phyloP scores from a whole-genome alignment of 2,329 filamentous ascomycete genomes.

The Ophiostoma australiae region DNA sequence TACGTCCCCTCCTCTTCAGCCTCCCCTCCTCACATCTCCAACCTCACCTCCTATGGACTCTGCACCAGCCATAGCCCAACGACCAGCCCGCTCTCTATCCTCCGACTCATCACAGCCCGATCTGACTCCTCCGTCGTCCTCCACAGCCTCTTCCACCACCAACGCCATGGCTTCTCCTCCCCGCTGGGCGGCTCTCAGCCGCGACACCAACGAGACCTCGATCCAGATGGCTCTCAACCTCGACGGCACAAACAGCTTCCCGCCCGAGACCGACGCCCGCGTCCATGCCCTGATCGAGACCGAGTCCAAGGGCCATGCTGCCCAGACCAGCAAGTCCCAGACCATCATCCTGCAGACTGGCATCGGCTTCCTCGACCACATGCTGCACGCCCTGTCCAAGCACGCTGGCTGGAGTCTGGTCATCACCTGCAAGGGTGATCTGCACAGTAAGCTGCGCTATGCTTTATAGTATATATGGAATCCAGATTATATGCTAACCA shows the following conservation, averaged over 20 bases:
- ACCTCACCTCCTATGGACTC: conserved; percentile 11
- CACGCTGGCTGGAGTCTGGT: conserved; percentile 91
- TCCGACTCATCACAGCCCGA: conserved; percentile 8
- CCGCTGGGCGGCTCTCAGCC: conserved; percentile 74
- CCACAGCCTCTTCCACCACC: not conserved
- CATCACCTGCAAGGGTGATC: conserved; percentile 77
- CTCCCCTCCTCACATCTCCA: too few species aligned
- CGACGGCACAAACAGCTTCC: conserved; percentile 72
- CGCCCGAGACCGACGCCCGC: conserved; percentile 56
- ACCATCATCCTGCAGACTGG: conserved; percentile 84
- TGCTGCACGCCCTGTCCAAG: conserved; percentile 95
- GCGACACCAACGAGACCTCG: conserved; percentile 97
- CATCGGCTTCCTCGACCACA: conserved; percentile 97
- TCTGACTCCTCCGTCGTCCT: not conserved
- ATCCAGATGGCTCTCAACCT: conserved; percentile 90
- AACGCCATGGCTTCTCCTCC: conserved; percentile 33
- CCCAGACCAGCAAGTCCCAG: conserved; percentile 78
- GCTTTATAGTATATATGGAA: not conserved
- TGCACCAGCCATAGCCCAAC: not conserved
- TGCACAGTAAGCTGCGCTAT: conserved; percentile 60
- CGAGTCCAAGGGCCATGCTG: conserved; percentile 61
- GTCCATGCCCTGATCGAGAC: conserved; percentile 45
- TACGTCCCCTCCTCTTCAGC: not conserved
- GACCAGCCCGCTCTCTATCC: not conserved
- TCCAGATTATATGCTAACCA: not conserved